Percentiles rank a stretch among this genome's conserved stretches.
Conservation (phyloP, 148 eudicot genomes). For the Amaranthus cruentus region DNA sequence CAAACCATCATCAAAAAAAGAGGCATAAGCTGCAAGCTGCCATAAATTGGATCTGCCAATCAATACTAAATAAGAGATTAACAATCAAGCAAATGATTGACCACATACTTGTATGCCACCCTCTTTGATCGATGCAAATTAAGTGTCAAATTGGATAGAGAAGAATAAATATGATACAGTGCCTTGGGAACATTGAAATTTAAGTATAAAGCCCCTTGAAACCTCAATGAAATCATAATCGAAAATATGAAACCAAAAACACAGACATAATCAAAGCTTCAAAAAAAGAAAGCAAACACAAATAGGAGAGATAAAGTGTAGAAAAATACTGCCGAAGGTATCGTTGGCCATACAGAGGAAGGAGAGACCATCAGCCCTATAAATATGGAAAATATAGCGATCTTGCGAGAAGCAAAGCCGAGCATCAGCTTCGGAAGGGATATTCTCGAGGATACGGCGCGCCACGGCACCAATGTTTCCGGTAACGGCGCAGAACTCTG, state of each 20-base stretch:
- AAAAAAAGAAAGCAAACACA: neutral
- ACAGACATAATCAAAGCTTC: neutral
- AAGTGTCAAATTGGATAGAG: no score
- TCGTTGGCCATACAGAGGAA: slow-evolving; percentile 98
- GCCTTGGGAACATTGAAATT: no score
- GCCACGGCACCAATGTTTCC: slow-evolving; percentile 82
- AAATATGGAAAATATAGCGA: slow-evolving; percentile 85
- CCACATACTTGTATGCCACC: no score
- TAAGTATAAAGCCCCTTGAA: no score
- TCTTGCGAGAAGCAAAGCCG: slow-evolving; percentile 90
- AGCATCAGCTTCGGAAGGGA: slow-evolving; percentile 57
- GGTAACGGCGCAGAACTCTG: slow-evolving; percentile 90
- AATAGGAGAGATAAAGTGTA: slow-evolving; percentile 6
- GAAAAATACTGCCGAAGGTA: slow-evolving; percentile 68
- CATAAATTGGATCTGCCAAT: no score
- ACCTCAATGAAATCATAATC: neutral
- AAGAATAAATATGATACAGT: no score
- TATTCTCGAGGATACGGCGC: slow-evolving; percentile 86
- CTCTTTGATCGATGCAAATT: no score
- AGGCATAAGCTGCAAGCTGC: no score
- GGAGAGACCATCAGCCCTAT: slow-evolving; percentile 60
- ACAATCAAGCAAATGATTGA: no score
- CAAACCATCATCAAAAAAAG: no score
- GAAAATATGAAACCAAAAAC: neutral
- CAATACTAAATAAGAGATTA: no score